These are phyloP conservation scores for Gynandropsis gynandra DNA, from an alignment of 345 rosid genomes.

Conservation along the genomic window DNA sequence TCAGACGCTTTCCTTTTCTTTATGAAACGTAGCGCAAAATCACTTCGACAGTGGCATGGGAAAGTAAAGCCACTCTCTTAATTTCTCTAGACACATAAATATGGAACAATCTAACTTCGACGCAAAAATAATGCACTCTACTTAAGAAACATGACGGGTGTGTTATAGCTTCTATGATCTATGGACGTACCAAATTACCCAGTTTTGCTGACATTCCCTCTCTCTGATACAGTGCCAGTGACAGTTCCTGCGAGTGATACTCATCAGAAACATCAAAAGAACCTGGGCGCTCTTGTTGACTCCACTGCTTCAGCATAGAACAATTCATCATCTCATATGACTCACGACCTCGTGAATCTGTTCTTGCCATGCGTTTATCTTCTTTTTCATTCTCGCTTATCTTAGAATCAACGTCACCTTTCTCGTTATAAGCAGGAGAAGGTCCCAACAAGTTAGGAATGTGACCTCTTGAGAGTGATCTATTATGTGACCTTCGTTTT, in stretches of 20 bases:
- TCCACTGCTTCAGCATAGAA: slow-evolving; percentile 61
- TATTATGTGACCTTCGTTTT: slow-evolving; percentile 49
- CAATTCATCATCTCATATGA: slow-evolving; percentile 47
- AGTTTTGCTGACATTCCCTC: slow-evolving; percentile 57
- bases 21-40: slow-evolving; percentile 15
- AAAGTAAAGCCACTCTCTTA: slow-evolving; percentile 5
- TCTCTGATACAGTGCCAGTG: slow-evolving; percentile 57
- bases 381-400: slow-evolving; percentile 33
- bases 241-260: slow-evolving; percentile 83
- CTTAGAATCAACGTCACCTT: slow-evolving; percentile 38
- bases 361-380: slow-evolving; percentile 27
- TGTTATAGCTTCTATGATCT: slow-evolving; percentile 24
- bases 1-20: not conserved
- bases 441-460: slow-evolving; percentile 40
- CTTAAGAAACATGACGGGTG: slow-evolving; percentile 12
- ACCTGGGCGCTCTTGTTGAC: slow-evolving; percentile 72
- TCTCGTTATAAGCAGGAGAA: slow-evolving; percentile 37
- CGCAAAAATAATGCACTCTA: slow-evolving; percentile 15
- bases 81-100: not conserved
- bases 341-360: slow-evolving; percentile 48
- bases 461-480: slow-evolving; percentile 63
- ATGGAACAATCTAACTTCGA: not conserved
- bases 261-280: slow-evolving; percentile 81
- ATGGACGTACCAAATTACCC: slow-evolving; percentile 58
- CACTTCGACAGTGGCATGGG: slow-evolving; percentile 4